A percentile compares a stretch with the other conserved stretches of the same genome.
phyloP scores from a whole-genome alignment of 164 flowering plant species.

The Tinospora cordifolia region DNA sequence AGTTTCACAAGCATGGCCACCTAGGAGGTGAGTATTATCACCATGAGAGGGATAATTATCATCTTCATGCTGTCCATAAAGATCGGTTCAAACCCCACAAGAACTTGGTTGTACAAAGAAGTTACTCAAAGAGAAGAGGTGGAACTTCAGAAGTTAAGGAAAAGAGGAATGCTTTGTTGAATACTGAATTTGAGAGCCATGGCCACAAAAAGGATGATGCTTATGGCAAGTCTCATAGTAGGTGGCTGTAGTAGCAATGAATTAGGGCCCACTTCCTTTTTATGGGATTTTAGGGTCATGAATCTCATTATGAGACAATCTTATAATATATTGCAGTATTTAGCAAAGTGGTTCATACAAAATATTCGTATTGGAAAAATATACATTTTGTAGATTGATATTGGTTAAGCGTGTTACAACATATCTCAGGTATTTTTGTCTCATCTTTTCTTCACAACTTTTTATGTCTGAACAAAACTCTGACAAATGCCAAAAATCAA shows the following conservation, averaged over 20 bases:
- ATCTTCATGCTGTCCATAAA: conserved; percentile 52
- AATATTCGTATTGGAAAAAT: background rate
- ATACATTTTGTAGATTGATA: conserved; percentile 11
- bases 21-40: conserved; percentile 26
- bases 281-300: background rate
- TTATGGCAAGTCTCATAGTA: conserved; percentile 1
- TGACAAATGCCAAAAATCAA: conserved; percentile 1
- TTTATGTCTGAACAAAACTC: conserved; percentile 4
- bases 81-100: conserved; percentile 41
- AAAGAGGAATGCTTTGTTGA: conserved; percentile 16
- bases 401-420: conserved; percentile 13
- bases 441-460: background rate
- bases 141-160: conserved; percentile 2
- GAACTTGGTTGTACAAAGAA: conserved; percentile 19
- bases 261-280: conserved; percentile 1
- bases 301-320: background rate
- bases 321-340: conserved; percentile 2
- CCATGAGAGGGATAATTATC: conserved; percentile 19
- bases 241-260: background rate
- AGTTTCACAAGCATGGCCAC: conserved; percentile 26
- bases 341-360: conserved; percentile 1
- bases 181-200: conserved; percentile 26
- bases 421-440: background rate
- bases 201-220: conserved; percentile 22
- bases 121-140: conserved; percentile 7